Conservation (phyloP, 2,329 filamentous ascomycete species). For the Aureobasidium namibiae region DNA sequence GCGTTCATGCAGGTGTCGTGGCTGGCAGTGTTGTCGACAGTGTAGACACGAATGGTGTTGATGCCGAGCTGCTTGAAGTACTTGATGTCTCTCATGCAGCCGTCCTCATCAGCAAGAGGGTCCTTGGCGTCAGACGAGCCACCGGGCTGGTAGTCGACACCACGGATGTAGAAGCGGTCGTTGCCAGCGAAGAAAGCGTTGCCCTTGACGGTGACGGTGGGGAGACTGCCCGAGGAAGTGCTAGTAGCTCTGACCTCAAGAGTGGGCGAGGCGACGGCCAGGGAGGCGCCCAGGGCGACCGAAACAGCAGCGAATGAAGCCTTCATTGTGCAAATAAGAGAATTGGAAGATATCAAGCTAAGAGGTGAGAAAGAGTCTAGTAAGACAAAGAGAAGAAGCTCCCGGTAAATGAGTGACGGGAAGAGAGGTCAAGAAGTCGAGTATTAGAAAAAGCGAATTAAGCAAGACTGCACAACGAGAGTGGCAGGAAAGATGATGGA, state of each 20-base stretch:
- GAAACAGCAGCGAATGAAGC: conserved; percentile 28
- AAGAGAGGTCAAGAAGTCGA: conserved; percentile 13
- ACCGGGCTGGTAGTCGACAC: conserved; percentile 48
- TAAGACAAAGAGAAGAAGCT: conserved; percentile 6
- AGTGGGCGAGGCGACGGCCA: conserved; percentile 36
- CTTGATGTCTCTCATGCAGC: conserved; percentile 71
- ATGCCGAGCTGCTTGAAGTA: conserved; percentile 79
- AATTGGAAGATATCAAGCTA: not conserved
- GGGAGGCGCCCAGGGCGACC: conserved; percentile 36
- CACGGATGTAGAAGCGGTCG: conserved; percentile 53
- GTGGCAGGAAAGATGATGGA: conserved; percentile 9
- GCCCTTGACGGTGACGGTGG: conserved; percentile 54
- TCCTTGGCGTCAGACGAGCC: conserved; percentile 58
- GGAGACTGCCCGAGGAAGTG: conserved; percentile 38
- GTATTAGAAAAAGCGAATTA: conserved; percentile 10
- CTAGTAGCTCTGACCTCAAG: conserved; percentile 26
- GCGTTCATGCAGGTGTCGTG: conserved; percentile 81
- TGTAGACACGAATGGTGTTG: conserved; percentile 90
- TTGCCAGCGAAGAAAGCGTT: conserved; percentile 59
- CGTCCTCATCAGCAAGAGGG: conserved; percentile 61
- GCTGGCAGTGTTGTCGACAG: conserved; percentile 73
- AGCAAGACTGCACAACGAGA: conserved; percentile 13
- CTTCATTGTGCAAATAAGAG: conserved; percentile 42
- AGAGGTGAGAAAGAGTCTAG: not conserved
- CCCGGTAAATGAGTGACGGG: conserved; percentile 10